These are phyloP conservation scores for Suhomyces coccinellae DNA, from an alignment of 1,139 yeast species.

Conservation along the genomic window DNA sequence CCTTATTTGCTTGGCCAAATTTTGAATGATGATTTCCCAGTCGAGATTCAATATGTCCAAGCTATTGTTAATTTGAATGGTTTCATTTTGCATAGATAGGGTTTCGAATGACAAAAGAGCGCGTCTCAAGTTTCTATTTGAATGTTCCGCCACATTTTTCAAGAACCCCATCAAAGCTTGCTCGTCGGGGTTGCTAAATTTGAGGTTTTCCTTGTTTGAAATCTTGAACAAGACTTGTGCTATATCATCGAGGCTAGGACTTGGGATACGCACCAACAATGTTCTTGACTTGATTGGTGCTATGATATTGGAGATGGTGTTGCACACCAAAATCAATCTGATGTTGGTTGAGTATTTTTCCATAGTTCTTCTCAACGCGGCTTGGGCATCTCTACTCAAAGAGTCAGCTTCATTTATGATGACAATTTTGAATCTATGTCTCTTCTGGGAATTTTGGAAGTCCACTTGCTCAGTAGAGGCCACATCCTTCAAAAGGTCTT, in stretches of 20 bases:
- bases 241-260: conserved; percentile 68
- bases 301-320: conserved; percentile 86
- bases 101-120: conserved; percentile 84
- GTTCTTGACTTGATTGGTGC: conserved; percentile 95
- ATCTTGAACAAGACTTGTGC: conserved; percentile 53
- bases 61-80: conserved; percentile 46
- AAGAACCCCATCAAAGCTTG: conserved; percentile 43
- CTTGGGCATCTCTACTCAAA: conserved; percentile 93
- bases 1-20: conserved; percentile 60
- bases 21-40: conserved; percentile 79
- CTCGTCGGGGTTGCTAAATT: conserved; percentile 39
- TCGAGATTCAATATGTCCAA: conserved; percentile 55
- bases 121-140: conserved; percentile 74
- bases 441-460: conserved; percentile 40
- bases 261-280: conserved; percentile 77
- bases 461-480: conserved; percentile 96
- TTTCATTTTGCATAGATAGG: conserved; percentile 70
- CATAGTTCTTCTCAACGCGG: conserved; percentile 96
- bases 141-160: conserved; percentile 51
- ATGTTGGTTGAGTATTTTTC: conserved; percentile 91
- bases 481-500: conserved; percentile 86
- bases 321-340: conserved; percentile 80
- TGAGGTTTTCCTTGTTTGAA: conserved; percentile 56
- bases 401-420: conserved; percentile 94
- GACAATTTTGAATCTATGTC: conserved; percentile 85